These are phyloP conservation scores for Coemansia sp. DNA, from an alignment of 192 early-diverging fungal species.

Conservation along the genomic window DNA sequence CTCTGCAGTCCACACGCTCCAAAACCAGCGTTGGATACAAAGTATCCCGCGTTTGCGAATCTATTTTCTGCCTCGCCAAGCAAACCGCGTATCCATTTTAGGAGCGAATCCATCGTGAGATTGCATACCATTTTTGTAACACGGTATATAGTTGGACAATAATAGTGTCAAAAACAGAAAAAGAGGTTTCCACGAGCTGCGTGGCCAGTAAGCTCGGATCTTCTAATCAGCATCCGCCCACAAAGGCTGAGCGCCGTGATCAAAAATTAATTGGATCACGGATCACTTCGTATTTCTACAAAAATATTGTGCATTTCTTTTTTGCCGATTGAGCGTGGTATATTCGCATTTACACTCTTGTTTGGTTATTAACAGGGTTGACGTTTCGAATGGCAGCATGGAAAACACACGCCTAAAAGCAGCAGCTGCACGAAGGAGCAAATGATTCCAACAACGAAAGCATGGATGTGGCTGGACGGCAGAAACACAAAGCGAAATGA, in stretches of 20 bases:
- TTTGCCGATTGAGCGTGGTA: not conserved
- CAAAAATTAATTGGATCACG: not conserved
- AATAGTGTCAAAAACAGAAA: conserved; percentile 2
- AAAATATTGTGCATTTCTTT: not conserved
- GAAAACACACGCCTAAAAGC: not conserved
- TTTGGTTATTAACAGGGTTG: not conserved
- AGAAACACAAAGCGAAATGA: conserved; percentile 26
- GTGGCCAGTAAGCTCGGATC: not conserved
- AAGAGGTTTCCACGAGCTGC: not conserved
- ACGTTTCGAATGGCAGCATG: not conserved
- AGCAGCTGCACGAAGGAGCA: not conserved
- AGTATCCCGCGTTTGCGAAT: not conserved
- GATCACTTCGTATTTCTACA: not conserved
- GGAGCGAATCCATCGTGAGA: conserved; percentile 5
- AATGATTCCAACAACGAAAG: conserved; percentile 38
- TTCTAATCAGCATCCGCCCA: not conserved
- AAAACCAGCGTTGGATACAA: not conserved
- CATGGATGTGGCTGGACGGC: conserved; percentile 47
- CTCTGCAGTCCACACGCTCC: not conserved
- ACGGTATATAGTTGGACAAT: conserved; percentile 1
- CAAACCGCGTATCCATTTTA: not conserved
- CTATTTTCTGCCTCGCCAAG: not conserved
- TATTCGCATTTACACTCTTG: not conserved
- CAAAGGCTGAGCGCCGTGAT: not conserved
- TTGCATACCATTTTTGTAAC: conserved; percentile 5